A percentile compares a stretch with the other conserved stretches of the same genome.
Conservation (phyloP, 225 moss, liverwort and hornwort species). For the Polytrichum formosum region DNA sequence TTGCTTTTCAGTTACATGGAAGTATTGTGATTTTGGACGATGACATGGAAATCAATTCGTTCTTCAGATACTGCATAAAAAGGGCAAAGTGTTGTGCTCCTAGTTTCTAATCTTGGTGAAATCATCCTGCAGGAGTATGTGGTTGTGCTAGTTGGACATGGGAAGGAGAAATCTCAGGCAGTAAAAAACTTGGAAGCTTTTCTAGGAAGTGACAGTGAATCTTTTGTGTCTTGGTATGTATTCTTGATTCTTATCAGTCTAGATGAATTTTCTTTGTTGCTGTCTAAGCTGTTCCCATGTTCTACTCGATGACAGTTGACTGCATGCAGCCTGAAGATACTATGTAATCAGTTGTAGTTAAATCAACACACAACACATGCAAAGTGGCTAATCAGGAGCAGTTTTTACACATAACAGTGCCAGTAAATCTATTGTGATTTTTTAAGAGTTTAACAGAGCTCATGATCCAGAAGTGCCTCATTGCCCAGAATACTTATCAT, state of each 20-base stretch:
- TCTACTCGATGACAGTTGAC: too few species aligned
- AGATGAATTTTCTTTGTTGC: too few species aligned
- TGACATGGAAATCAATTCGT: not conserved
- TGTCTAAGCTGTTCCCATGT: not conserved
- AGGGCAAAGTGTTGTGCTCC: not conserved
- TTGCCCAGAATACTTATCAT: too few species aligned
- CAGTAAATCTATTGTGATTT: too few species aligned
- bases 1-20: too few species aligned
- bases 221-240: slow-evolving; percentile 75
- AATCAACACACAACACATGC: too few species aligned
- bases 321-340: too few species aligned
- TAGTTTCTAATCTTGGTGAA: slow-evolving; percentile 2
- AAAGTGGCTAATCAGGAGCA: too few species aligned
- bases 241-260: not conserved
- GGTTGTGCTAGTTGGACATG: slow-evolving; percentile 79
- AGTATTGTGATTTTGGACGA: not conserved
- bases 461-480: too few species aligned
- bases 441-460: too few species aligned
- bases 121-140: slow-evolving; percentile 62
- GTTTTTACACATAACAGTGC: too few species aligned
- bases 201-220: slow-evolving; percentile 70
- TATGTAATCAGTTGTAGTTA: too few species aligned
- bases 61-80: not conserved
- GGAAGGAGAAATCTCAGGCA: slow-evolving; percentile 72
- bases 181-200: slow-evolving; percentile 82